Evolutionary conservation across 2,329 filamentous ascomycete species (phyloP).

Genomic region (Penicillium sp.): DNA sequence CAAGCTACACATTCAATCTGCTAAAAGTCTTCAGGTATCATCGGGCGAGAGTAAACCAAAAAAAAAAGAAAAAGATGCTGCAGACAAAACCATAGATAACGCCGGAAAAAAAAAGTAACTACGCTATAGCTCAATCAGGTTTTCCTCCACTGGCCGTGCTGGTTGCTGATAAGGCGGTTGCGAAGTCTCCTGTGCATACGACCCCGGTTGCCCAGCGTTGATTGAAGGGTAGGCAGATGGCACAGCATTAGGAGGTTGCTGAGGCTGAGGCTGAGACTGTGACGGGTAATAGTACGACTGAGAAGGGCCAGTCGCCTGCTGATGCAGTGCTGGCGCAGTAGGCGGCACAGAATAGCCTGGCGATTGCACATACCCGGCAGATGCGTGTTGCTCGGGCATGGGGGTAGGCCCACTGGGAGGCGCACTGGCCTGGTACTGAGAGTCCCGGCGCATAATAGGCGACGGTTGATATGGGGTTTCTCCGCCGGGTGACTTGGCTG

Average conservation of each 20-base stretch:
- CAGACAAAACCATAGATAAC: constrained; percentile 5
- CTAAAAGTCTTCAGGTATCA: constrained; percentile 23
- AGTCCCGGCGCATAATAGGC: constrained; percentile 18
- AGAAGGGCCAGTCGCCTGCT: constrained; percentile 14
- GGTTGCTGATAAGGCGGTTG: constrained; percentile 18
- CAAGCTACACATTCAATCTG: constrained; percentile 13
- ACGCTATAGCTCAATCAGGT: constrained; percentile 25
- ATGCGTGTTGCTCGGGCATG: constrained; percentile 12
- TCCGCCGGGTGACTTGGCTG: constrained; percentile 6
- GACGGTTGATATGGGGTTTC: constrained; percentile 20
- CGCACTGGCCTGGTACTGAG: constrained; percentile 22
- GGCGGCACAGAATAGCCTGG: constrained; percentile 16
- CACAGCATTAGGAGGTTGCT: constrained; percentile 10
- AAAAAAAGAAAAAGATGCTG: too few species aligned
- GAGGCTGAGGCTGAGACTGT: constrained; percentile 11
- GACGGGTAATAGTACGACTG: constrained; percentile 23
- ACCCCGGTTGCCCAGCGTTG: constrained; percentile 17
- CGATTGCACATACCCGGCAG: constrained; percentile 16
- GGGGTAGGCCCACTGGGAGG: constrained; percentile 7
- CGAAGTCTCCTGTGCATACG: constrained; percentile 16
- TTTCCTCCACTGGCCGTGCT: constrained; percentile 22
- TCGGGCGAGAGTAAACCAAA: constrained; percentile 6
- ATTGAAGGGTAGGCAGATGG: constrained; percentile 18
- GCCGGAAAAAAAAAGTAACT: constrained; percentile 1
- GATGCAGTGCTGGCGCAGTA: constrained; percentile 8